phyloP scores from a whole-genome alignment of 2,329 filamentous ascomycete genomes.

The Ophiostoma ulmi region DNA sequence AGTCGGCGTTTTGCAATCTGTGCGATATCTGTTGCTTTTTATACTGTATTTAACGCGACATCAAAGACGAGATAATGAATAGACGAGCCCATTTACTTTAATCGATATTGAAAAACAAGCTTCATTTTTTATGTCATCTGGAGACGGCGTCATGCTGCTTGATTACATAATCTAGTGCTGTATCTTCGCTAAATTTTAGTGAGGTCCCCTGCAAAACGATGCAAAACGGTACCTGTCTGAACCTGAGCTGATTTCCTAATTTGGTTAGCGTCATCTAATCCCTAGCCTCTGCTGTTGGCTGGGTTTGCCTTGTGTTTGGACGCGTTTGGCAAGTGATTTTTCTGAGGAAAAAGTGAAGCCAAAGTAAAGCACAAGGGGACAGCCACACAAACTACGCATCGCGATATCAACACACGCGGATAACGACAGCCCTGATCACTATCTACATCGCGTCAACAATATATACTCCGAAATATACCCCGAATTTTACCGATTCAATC shows the following conservation, averaged over 20 bases:
- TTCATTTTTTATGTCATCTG: background rate
- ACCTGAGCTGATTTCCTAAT: conserved; percentile 24
- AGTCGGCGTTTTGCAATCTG: conserved; percentile 16
- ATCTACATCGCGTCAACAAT: background rate
- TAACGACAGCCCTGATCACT: background rate
- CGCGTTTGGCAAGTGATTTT: conserved; percentile 23
- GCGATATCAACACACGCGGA: conserved; percentile 1
- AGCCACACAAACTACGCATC: background rate
- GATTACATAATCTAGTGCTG: background rate
- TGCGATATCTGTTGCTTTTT: conserved; percentile 11
- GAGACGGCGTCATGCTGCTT: background rate
- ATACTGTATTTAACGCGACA: conserved; percentile 6
- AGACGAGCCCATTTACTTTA: conserved; percentile 7
- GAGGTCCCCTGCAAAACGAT: background rate
- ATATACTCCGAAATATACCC: background rate
- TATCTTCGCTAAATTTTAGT: background rate
- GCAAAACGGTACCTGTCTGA: background rate
- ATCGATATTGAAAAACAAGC: background rate
- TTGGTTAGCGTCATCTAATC: conserved; percentile 15
- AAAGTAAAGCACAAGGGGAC: conserved; percentile 9
- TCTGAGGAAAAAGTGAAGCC: conserved; percentile 15
- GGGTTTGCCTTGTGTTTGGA: conserved; percentile 16
- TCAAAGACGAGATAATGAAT: conserved; percentile 20
- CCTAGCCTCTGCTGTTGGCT: conserved; percentile 3
- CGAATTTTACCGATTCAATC: background rate